Base-by-base conservation (phyloP, 805 yeast species). In the Lachancea lanzarotensis region DNA sequence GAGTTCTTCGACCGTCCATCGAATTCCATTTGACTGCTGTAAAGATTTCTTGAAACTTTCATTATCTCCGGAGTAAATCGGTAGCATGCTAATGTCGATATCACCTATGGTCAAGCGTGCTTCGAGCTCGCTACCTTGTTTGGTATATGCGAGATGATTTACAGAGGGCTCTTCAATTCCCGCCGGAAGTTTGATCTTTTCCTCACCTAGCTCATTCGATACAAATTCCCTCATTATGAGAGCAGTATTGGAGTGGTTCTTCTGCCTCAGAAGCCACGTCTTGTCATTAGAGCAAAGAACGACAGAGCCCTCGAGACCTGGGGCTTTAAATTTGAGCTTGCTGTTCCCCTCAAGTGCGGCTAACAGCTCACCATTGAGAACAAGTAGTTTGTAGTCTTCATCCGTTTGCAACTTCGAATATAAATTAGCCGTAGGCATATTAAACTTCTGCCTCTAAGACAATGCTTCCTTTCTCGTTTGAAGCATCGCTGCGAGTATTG, bases 201-300 rank as follows among this genome's bases (percentile, higher is more conserved):
- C 32, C n/a, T 34, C 25, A 9, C 46, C 31, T 13, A 47, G 40
- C 4, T 49, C 55, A 12, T 51, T 56, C 1, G 63, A 58, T 5
- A 48, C 47, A 47, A 57, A 57, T 29, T 55, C 60, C 11, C 61
- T 61, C 59, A 78, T 58, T 18, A 89, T 49, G 52, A 88, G 60
- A n/a, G 85, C 81, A 3, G 91, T 76, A 61, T 91, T 89, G 7
- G 96, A 84, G 62, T 91, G 97, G 58, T 87, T 86, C 69, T 84
- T 82, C 55, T 84, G 90, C 42, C 87, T 72, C 15, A 89, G 54
- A 37, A 71, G 69, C 76, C 78, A 89, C 0, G 95, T 84, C 41
- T 70, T 62, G 25, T 65, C 51, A 2, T 65, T 52, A 1, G 91
- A 76, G 47, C 90, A 82, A 13, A 88, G 60, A 26, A 78, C 87